Percentiles rank a stretch among this genome's conserved stretches.
Conservation (phyloP, 1,284 basidiomycete genomes). For the Ceratobasidium sp. region DNA sequence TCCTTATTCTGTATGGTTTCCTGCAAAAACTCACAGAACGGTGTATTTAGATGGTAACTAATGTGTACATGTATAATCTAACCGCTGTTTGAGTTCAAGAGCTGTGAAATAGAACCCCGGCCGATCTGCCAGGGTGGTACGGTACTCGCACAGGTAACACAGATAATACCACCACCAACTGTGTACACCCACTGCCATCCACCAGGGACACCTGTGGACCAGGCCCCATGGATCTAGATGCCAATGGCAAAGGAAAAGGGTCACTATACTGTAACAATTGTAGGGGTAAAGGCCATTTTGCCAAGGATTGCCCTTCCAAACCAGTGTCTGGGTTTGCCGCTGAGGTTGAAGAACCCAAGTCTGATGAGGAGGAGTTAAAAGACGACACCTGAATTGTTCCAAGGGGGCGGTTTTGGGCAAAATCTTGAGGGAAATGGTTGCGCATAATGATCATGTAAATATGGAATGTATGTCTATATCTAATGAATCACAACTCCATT, state of each 20-base stretch:
- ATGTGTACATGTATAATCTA: too few species aligned
- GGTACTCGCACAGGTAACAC: background rate
- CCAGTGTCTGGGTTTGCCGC: background rate
- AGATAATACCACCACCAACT: background rate
- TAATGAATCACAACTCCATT: background rate
- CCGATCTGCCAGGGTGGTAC: too few species aligned
- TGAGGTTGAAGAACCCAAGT: background rate
- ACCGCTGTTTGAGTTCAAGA: too few species aligned
- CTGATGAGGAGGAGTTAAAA: background rate
- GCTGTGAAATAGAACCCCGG: too few species aligned
- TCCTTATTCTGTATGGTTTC: too few species aligned
- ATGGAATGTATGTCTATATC: conserved; percentile 11
- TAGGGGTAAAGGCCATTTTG: background rate
- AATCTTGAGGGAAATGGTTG: background rate
- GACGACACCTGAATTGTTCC: background rate
- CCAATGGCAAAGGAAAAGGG: background rate
- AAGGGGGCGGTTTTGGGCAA: conserved; percentile 12
- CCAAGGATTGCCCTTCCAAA: background rate
- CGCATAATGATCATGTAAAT: background rate
- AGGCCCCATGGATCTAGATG: conserved; percentile 11
- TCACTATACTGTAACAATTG: background rate
- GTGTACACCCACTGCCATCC: too few species aligned
- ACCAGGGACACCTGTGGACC: background rate
- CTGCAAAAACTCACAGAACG: too few species aligned
- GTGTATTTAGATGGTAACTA: too few species aligned